Evolutionary conservation across 352 stramenopile genomes (phyloP).

Genomic region (Phytophthora palmivora): DNA sequence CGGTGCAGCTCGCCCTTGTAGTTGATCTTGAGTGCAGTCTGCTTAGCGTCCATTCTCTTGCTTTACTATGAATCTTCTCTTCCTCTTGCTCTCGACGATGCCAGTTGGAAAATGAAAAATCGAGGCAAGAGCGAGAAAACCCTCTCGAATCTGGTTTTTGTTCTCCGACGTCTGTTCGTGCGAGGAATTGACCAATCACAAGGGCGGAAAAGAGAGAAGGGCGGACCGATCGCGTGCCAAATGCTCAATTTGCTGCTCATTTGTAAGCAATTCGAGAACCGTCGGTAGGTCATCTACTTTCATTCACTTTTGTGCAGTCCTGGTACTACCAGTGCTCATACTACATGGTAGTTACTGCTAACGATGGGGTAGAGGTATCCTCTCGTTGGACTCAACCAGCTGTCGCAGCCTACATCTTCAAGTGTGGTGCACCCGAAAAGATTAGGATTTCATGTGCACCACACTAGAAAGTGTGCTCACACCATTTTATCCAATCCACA

Average conservation of each 20-base stretch:
- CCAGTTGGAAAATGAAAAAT: slow-evolving; percentile 45
- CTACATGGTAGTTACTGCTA: background rate
- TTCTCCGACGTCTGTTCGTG: slow-evolving; percentile 37
- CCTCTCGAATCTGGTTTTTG: slow-evolving; percentile 25
- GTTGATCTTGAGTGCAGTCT: slow-evolving; percentile 81
- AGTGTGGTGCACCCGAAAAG: slow-evolving; percentile 11
- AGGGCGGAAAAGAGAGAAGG: slow-evolving; percentile 7
- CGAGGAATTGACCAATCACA: slow-evolving; percentile 23
- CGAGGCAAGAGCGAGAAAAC: slow-evolving; percentile 11
- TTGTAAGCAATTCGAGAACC: slow-evolving; percentile 9
- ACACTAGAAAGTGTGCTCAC: background rate
- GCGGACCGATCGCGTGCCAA: slow-evolving; percentile 22
- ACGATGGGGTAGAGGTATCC: slow-evolving; percentile 5
- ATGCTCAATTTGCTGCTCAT: background rate
- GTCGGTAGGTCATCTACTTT: background rate
- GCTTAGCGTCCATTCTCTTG: slow-evolving; percentile 51
- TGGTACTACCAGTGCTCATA: background rate
- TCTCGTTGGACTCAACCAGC: slow-evolving; percentile 30
- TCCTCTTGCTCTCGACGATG: slow-evolving; percentile 17
- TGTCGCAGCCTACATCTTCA: slow-evolving; percentile 21
- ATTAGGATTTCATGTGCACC: background rate
- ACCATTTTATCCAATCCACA: slow-evolving; percentile 28
- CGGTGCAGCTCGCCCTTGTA: slow-evolving; percentile 89
- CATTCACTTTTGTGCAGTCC: background rate
- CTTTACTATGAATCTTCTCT: slow-evolving; percentile 3